Base-by-base conservation (phyloP, 169 alveolate species). In the Plasmodium vinckei region DNA sequence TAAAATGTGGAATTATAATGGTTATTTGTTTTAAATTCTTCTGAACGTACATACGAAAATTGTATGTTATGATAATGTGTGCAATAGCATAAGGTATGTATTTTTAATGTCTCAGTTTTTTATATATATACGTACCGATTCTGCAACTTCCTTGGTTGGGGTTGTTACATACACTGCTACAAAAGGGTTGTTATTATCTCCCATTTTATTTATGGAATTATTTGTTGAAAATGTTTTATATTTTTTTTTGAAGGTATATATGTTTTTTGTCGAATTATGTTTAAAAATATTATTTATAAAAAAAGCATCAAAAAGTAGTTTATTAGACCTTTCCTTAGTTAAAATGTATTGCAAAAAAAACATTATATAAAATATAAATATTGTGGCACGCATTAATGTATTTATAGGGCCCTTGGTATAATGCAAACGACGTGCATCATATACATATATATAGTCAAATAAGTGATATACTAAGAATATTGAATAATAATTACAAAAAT, bases 81-180 rank as follows among this genome's bases (percentile, higher is more conserved):
- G 42, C 42, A 33, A 3, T 33, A 7, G 5, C 42, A 33, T 33
- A 33, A 27, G 39, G 1, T 27, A 27, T 27, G 39, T 2, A 27
- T 27, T 27, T 27, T 27, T 27, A 27, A 5, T 33, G 42, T 4
- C 0, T 5, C 5, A 33, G 6, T 0, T 4, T 33, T 7, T 33
- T 33, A 4, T 4, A 33, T 33, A 27, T 27, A 33, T 33, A 33
- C 15, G 1, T 47, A 82, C 90, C 21, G 67, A 67, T 56, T 82
- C 90, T 13, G 90, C 90, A 25, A 82, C 84, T n/a, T 82, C 90
- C 13, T 57, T 82, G 46, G 53, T 70, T 25, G 90, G 90, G 6
- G 90, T 53, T 23, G 90, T 82, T 5, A 82, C 90, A 56, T 82
- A 82, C 2, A 67, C 90, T 5, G 72, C 90, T 67, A 82, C 54